Base-by-base conservation (phyloP, 768 basidiomycete species). In the Collybiopsis luxurians region DNA sequence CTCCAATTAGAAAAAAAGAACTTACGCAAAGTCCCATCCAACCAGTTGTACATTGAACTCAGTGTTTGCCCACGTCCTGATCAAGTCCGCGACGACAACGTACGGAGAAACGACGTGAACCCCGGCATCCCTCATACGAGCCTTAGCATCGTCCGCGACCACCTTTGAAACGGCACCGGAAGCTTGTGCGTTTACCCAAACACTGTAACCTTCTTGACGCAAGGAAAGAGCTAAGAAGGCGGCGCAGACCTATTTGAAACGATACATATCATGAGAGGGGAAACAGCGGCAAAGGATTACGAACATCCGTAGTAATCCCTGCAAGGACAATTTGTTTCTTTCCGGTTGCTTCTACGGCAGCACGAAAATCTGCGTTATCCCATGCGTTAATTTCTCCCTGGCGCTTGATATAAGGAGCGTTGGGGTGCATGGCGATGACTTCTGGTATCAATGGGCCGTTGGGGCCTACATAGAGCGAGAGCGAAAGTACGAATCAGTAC, bases 361-460 rank as follows among this genome's bases (percentile, higher is more conserved):
- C 67, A 40, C 74, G 68, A 69, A 81, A 79, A 50, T 78, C 77
- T 10, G 66, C 53, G 63, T 78, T 79, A 60, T 81, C 78, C 80
- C 80, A 81, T 10, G 80, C 79, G 55, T 81, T 66, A n/a, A 81
- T 79, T 60, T 79, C 78, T 1, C 78, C 79, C 24, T 75, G 64
- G 13, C 80, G 71, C 65, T 74, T 76, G 68, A 80, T 75, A 55
- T 71, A 64, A 13, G 78, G 70, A 0, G 76, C 75, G 52, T 75
- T 60, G 1, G 77, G 75, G 53, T 80, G 74, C 75, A 80, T 73
- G 1, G 67, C 74, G n/a, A 73, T 26, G 38, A 81, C 73, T 57
- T 80, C 79, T 55, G 67, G 66, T 9, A 75, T 75, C 7, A 80
- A 66, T 4, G 77, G 78, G 2, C 80, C 78, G 61, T 80, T 80